phyloP scores from a whole-genome alignment of 2,329 filamentous ascomycete species.

The Ceratocystis ficicola region DNA sequence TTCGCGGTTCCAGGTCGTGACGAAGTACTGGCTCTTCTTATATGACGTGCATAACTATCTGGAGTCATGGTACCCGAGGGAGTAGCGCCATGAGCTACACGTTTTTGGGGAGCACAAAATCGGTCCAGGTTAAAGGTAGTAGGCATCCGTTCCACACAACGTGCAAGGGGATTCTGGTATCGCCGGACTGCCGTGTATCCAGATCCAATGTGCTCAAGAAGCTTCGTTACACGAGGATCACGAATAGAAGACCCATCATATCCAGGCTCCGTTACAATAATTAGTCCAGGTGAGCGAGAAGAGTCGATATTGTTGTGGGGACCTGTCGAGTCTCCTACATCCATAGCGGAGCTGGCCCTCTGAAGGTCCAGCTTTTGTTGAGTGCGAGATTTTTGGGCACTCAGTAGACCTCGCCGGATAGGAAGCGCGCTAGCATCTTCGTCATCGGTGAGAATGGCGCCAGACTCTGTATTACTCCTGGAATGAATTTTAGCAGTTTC shows the following conservation, averaged over 20 bases:
- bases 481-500: not conserved
- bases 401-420: conserved; percentile 30
- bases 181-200: conserved; percentile 64
- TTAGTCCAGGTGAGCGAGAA: conserved; percentile 35
- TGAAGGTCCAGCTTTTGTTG: conserved; percentile 67
- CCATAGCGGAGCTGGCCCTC: conserved; percentile 58
- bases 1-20: conserved; percentile 32
- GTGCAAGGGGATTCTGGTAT: conserved; percentile 57
- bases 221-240: conserved; percentile 51
- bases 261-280: conserved; percentile 39
- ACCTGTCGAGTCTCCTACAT: conserved; percentile 35
- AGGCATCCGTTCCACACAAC: conserved; percentile 41
- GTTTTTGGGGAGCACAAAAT: not conserved
- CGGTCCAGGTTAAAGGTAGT: conserved; percentile 17
- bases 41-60: not conserved
- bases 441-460: conserved; percentile 25
- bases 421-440: conserved; percentile 29
- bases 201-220: conserved; percentile 57
- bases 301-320: conserved; percentile 28
- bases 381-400: conserved; percentile 51
- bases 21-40: conserved; percentile 15
- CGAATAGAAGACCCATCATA: conserved; percentile 40
- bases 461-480: not conserved
- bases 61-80: not conserved
- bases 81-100: not conserved